Percentiles rank a stretch among this genome's conserved stretches.
phyloP scores from a whole-genome alignment of 2,329 filamentous ascomycete genomes.

The Ceratocystis huliohia region DNA sequence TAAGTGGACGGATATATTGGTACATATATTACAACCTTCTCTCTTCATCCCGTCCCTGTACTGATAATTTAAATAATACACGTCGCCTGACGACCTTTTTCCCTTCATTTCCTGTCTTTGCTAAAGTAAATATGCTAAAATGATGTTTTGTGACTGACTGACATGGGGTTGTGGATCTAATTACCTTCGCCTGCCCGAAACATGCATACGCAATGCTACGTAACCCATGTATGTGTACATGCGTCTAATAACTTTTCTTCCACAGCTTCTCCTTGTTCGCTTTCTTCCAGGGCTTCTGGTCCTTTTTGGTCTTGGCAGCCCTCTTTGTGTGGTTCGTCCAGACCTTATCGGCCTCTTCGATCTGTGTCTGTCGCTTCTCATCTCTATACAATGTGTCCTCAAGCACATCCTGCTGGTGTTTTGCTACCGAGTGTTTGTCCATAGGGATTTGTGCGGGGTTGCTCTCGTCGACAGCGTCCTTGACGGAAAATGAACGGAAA shows the following conservation, averaged over 20 bases:
- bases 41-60: neutral
- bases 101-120: neutral
- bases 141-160: neutral
- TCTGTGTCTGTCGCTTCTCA: neutral
- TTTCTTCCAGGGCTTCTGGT: conserved; percentile 14
- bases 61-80: conserved; percentile 2
- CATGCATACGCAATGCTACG: neutral
- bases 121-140: neutral
- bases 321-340: neutral
- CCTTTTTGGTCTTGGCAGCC: neutral
- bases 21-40: conserved; percentile 1
- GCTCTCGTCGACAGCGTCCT: neutral
- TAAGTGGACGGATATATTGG: neutral
- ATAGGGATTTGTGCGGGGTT: neutral
- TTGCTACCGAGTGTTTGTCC: neutral
- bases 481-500: neutral
- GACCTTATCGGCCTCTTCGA: neutral
- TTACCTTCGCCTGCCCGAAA: neutral
- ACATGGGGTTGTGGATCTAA: neutral
- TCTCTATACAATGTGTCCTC: neutral
- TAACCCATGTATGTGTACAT: neutral
- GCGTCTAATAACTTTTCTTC: neutral
- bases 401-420: neutral
- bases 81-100: neutral
- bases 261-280: conserved; percentile 4